Evolutionary conservation across 2,329 filamentous ascomycete genomes (phyloP), one percentile per base, ranked within the genome.

Genomic region (Colletotrichum graminicola): DNA sequence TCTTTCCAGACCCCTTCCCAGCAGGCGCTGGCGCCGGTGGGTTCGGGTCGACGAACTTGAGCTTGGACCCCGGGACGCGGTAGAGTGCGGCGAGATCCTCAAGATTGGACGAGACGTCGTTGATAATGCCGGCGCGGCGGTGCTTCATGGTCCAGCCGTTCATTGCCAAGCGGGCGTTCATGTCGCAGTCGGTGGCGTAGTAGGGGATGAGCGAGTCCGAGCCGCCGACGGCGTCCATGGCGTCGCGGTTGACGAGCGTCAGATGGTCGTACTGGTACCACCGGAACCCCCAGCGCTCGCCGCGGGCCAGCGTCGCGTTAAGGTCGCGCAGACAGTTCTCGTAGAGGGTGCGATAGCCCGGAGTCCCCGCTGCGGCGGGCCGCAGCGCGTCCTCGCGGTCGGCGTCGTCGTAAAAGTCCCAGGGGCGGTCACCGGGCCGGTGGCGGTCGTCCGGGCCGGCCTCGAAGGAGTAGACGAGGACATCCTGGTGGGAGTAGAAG

Each of bases 201-300:
- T 86, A 90, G 0, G 88, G 86, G 51, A 91, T 89, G 68, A 86
- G 78, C 0, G 85, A 85, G 75, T 90, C 88, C 86, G 88, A 90
- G 0, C 83, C 86, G 26, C 88, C 82, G 10, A 89, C 82, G 55
- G 84, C 82, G 72, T 85, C 82, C 75, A 85, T 85, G 0, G 87
- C 84, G 10, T 77, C 80, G 14, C 85, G 85, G 74, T 90, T 90
- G 52, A 90, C 86, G 1, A 90, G 80, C 2, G 87, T 83, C 3
- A 91, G 80, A 73, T 87, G 85, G 76, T 90, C 88, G 78, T 89
- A 90, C 16, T 86, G 82, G 76, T 89, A 90, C 77, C 88, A 88
- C n/a, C 83, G 82, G 62, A 84, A 77, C 0, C 80, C 87, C 88
- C 88, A 90, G 62, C 79, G 77, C 11, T 80, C 76, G 41, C 81